Conservation (phyloP, 2,329 filamentous ascomycete genomes). For the Trichoderma harzianum region DNA sequence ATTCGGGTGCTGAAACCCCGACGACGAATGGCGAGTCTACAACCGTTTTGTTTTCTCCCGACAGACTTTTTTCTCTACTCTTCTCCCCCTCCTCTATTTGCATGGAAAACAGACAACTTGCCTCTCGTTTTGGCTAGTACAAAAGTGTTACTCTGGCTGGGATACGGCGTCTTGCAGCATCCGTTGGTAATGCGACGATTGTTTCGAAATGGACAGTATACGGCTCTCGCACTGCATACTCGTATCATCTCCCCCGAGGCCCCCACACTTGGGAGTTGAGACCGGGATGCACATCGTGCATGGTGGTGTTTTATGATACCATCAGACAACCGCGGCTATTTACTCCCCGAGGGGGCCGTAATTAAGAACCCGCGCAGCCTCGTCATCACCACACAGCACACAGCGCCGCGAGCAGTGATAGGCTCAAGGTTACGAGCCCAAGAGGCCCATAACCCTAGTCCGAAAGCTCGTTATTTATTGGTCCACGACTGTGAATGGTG, state of each 20-base stretch:
- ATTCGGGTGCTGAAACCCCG: background rate
- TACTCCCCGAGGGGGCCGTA: background rate
- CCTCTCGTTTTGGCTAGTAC: background rate
- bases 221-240: background rate
- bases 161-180: background rate
- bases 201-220: background rate
- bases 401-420: background rate
- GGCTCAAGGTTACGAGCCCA: conserved; percentile 7
- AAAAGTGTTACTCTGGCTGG: background rate
- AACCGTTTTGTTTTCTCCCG: background rate
- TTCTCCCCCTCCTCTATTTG: background rate
- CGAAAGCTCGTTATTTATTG: background rate
- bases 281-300: conserved; percentile 4
- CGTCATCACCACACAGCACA: background rate
- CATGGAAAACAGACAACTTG: background rate
- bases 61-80: background rate
- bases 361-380: background rate
- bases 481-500: background rate
- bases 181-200: background rate
- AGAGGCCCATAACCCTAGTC: background rate
- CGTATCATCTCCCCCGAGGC: background rate
- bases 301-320: background rate
- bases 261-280: background rate
- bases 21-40: background rate
- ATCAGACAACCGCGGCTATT: background rate